Percentiles rank a stretch among this genome's conserved stretches.
These are phyloP conservation scores for Gentiana straminea DNA, from an alignment of 257 asterid species.

Conservation along the genomic window DNA sequence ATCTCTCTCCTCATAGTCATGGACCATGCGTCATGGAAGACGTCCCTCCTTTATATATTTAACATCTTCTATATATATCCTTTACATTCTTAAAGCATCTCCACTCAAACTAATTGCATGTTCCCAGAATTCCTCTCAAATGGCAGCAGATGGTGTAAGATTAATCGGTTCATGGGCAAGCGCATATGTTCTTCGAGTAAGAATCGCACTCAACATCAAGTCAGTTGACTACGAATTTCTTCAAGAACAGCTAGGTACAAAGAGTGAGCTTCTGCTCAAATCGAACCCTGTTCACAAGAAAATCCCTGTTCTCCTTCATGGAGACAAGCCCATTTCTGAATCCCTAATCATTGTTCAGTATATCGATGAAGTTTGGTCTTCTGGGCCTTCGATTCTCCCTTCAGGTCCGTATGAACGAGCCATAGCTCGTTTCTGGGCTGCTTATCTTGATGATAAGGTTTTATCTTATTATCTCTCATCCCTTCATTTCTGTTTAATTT, in stretches of 20 bases:
- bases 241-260: neutral
- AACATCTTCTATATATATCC: no score
- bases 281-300: neutral
- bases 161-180: conserved; percentile 9
- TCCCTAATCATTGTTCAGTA: neutral
- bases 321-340: neutral
- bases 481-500: neutral
- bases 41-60: no score
- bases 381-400: neutral
- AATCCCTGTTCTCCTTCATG: neutral
- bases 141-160: neutral
- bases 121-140: neutral
- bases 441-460: neutral
- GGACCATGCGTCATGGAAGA: no score
- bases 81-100: no score
- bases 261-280: no score
- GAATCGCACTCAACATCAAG: conserved; percentile 30
- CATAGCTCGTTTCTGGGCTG: conserved; percentile 1
- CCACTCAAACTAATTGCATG: no score
- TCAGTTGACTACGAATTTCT: neutral
- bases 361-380: neutral
- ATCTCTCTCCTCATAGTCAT: no score
- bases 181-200: conserved; percentile 31
- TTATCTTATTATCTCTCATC: neutral
- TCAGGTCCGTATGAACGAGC: neutral